Evolutionary conservation across 106 monocot species (phyloP), one percentile per base, ranked within the genome.

Genomic region (Dactylorhiza incarnata): DNA sequence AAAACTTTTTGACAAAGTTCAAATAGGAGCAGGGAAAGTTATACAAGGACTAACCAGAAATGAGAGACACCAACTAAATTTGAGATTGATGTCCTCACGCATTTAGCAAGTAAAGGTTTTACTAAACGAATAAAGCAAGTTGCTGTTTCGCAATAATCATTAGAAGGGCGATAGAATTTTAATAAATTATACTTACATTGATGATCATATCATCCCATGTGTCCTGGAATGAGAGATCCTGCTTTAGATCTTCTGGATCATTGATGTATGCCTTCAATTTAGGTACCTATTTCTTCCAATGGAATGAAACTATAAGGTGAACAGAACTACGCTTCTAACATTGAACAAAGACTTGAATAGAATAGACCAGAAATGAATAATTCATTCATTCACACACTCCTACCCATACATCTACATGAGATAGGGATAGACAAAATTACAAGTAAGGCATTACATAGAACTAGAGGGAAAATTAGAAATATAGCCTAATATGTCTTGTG

Each of bases 131-230:
- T 26, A 65, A 65, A 29, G 19, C 29, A 2, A 25, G 29, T 65
- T 29, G 29, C 65, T 26, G 65, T 13, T 5, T 69, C n/a, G 45
- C n/a, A 17, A 69, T 69, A 46, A 0, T 46, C 46, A 69, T 69
- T 0, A 3, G 45, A 69, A 48, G 17, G 43, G 29, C n/a, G 17
- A 51, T 77, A 44, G 74, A 61, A 79, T 20, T 20, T 61, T 74
- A 37, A 82, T 19, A 56, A 7, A 62, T 56, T n/a, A 73, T 13
- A 84, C 92, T 85, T 88, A 91, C 97, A 88, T 94, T 84, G 44
- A 97, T 87, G 74, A 97, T 84, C 97, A 97, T 94, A 50, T 89
- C 83, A 78, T 97, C 97, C 97, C 97, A 97, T 50, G 87, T 91
- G 74, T 97, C 97, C 78, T 91, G 88, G 76, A 91, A 97, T 73